phyloP scores from a whole-genome alignment of 148 eudicot species.

The Linanthus parryae region DNA sequence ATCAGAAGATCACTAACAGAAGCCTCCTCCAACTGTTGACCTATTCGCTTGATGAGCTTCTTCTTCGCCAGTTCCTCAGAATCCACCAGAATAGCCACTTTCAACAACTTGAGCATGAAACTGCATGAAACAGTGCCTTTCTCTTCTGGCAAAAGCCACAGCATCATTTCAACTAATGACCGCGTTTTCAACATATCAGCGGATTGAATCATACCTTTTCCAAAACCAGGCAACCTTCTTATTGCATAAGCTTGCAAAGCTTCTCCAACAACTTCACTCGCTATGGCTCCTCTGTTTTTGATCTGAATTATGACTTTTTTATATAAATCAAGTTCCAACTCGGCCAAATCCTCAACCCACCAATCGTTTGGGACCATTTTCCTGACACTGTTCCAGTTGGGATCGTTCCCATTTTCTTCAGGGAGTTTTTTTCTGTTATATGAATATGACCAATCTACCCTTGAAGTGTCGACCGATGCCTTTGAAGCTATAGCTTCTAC shows the following conservation, averaged over 20 bases:
- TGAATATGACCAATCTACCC: conserved; percentile 82
- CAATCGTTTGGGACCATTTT: conserved; percentile 65
- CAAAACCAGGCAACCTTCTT: conserved; percentile 53
- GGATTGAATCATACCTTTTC: conserved; percentile 33
- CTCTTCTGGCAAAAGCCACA: conserved; percentile 61
- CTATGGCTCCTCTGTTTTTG: conserved; percentile 36
- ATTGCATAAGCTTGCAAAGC: conserved; percentile 67
- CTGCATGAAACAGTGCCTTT: conserved; percentile 73
- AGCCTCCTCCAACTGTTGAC: conserved; percentile 82
- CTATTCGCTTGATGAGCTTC: conserved; percentile 50
- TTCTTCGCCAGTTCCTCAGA: conserved; percentile 36
- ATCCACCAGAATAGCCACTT: conserved; percentile 45
- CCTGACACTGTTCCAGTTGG: conserved; percentile 39
- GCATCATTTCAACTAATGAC: conserved; percentile 45
- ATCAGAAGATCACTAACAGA: conserved; percentile 64
- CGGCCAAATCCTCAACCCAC: conserved; percentile 93
- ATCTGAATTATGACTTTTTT: conserved; percentile 44
- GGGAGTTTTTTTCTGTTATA: conserved; percentile 67
- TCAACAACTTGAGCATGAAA: conserved; percentile 72
- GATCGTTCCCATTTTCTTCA: conserved; percentile 53
- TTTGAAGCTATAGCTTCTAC: conserved; percentile 62
- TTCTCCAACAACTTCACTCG: conserved; percentile 73
- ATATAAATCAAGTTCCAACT: conserved; percentile 63
- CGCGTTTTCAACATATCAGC: conserved; percentile 33
- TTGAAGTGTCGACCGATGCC: conserved; percentile 60